These are phyloP conservation scores for Sedum album DNA, from an alignment of 164 flowering plant genomes.

Conservation along the genomic window DNA sequence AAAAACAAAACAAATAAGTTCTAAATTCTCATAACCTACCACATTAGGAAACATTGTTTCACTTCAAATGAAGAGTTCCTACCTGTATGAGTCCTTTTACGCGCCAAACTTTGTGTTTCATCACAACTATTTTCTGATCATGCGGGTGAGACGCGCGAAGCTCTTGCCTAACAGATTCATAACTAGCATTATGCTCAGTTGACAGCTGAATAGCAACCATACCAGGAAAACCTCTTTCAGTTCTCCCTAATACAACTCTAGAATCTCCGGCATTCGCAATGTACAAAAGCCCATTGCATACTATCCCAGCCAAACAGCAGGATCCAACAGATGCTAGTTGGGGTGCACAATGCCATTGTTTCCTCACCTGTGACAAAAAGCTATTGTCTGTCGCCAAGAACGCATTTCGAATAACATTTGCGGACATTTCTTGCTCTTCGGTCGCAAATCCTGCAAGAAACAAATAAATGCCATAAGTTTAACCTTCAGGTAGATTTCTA, in stretches of 20 bases:
- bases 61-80: background rate
- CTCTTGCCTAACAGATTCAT: conserved; percentile 51
- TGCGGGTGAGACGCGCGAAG: conserved; percentile 45
- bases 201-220: conserved; percentile 44
- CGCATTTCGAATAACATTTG: conserved; percentile 41
- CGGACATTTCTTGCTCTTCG: conserved; percentile 37
- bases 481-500: no score
- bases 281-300: conserved; percentile 39
- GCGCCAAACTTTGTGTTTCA: conserved; percentile 58
- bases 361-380: conserved; percentile 45
- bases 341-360: conserved; percentile 42
- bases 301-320: conserved; percentile 52
- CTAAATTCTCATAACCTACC: no score
- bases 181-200: conserved; percentile 53
- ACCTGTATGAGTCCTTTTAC: conserved; percentile 75
- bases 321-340: conserved; percentile 56
- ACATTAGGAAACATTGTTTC: background rate
- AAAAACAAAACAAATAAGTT: no score
- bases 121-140: conserved; percentile 51
- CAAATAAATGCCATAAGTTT: background rate
- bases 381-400: conserved; percentile 44
- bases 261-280: conserved; percentile 65
- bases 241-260: conserved; percentile 43
- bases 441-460: conserved; percentile 35
- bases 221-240: conserved; percentile 16